Evolutionary conservation across 805 yeast species (phyloP), one percentile per base, ranked within the genome.

Genomic region (Saturnispora serradocipensis): DNA sequence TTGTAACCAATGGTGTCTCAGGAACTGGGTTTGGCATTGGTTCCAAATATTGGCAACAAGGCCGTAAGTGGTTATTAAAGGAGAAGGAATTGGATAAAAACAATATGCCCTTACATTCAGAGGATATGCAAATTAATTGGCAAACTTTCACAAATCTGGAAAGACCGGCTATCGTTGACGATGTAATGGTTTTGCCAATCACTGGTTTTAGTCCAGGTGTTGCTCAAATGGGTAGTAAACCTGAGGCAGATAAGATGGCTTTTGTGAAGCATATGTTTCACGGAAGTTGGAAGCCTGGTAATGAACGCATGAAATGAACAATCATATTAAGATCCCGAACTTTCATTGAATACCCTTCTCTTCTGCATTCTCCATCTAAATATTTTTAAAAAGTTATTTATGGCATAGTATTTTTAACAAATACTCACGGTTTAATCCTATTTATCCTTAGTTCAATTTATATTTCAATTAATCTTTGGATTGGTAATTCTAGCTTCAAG

Each of bases 151-250:
- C 87, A 5, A 74, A 80, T 1, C 69, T 85, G 70, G 62, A 67
- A 38, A 65, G 68, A 35, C 86, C 89, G 1, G 69, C 75, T 10
- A 67, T 77, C 5, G 56, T 83, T 3, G 86, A 84, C 56, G 93
- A 86, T 64, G 80, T 86, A 8, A 63, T 86, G 64, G 73, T 86
- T 1, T 68, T 86, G 51, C 95, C 95, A 34, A 82, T 82, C 52
- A 82, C 88, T 0, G 70, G 81, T 15, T 82, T 82, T 60, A 74
- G 81, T 55, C 88, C 88, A 0, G 84, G 80, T 48, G 86, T 82
- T 32, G 80, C 80, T 3, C 86, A 80, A 57, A 82, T 82, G 87
- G 87, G 87, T 1, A 70, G 86, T 1, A 65, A 72, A 49, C 51
- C 61, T 6, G 61, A 65, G 2, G 53, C 53, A 1, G 73, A 81